Evolutionary conservation across 805 yeast species (phyloP).

Genomic region (Yamadazyma philogaea): DNA sequence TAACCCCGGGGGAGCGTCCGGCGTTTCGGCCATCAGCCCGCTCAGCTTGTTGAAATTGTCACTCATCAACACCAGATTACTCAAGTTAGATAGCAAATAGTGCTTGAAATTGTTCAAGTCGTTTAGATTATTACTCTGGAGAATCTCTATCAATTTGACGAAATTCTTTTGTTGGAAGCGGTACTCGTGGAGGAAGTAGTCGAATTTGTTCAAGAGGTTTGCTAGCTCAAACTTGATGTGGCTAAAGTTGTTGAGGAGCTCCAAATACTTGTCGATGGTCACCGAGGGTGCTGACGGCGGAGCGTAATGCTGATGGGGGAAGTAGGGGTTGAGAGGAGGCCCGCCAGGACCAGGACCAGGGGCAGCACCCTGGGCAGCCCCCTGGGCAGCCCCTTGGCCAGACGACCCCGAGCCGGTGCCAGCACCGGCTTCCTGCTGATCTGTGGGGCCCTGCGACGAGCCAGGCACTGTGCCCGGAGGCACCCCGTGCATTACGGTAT

Average conservation of each 20-base stretch:
- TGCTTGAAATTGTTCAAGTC: slow-evolving; percentile 16
- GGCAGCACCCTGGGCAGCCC: not conserved
- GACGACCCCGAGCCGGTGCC: not conserved
- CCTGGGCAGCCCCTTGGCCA: not conserved
- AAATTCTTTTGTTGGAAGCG: slow-evolving; percentile 16
- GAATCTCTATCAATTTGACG: slow-evolving; percentile 15
- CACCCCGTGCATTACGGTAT: not conserved
- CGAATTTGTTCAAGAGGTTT: slow-evolving; percentile 15
- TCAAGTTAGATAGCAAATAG: slow-evolving; percentile 10
- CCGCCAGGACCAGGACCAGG: not conserved
- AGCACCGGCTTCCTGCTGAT: not conserved
- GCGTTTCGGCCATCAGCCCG: not conserved
- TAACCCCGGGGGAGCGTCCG: slow-evolving; percentile 1
- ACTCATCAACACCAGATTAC: slow-evolving; percentile 10
- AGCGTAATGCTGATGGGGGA: slow-evolving; percentile 5
- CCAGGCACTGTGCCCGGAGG: not conserved
- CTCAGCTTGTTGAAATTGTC: slow-evolving; percentile 5
- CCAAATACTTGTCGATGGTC: slow-evolving; percentile 15
- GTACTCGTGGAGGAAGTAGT: slow-evolving; percentile 15
- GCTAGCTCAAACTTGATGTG: slow-evolving; percentile 14
- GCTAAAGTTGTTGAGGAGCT: slow-evolving; percentile 15
- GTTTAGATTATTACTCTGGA: slow-evolving; percentile 13
- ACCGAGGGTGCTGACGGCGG: slow-evolving; percentile 1
- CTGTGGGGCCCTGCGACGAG: not conserved
- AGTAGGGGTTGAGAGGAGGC: slow-evolving; percentile 1